Conservation (phyloP, 129 eudicot species). For the Ambrosia artemisiifolia region DNA sequence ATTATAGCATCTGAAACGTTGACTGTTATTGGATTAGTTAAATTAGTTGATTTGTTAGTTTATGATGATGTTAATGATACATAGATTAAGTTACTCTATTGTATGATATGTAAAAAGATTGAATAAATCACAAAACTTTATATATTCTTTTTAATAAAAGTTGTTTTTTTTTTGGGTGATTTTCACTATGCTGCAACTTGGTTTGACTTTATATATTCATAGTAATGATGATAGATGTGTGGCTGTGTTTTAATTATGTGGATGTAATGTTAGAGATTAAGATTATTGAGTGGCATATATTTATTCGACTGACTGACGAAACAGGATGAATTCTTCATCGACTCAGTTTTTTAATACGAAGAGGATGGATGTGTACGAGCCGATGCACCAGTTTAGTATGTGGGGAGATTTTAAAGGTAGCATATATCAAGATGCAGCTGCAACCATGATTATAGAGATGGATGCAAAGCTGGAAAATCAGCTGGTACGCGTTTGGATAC, state of each 20-base stretch:
- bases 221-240: background rate
- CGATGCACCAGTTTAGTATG: slow-evolving; percentile 74
- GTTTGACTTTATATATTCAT: background rate
- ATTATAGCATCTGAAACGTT: slow-evolving; percentile 14
- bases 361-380: slow-evolving; percentile 79
- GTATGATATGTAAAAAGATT: background rate
- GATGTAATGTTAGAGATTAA: slow-evolving; percentile 29
- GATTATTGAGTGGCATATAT: slow-evolving; percentile 30
- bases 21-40: slow-evolving; percentile 4
- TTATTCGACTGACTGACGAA: slow-evolving; percentile 28
- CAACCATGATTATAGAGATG: slow-evolving; percentile 55
- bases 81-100: slow-evolving; percentile 9
- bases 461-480: slow-evolving; percentile 63
- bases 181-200: background rate
- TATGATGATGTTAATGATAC: slow-evolving; percentile 12
- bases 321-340: slow-evolving; percentile 66
- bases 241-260: slow-evolving; percentile 15
- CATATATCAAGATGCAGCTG: slow-evolving; percentile 51
- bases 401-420: slow-evolving; percentile 86
- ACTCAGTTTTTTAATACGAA: slow-evolving; percentile 70
- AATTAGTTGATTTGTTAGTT: slow-evolving; percentile 10
- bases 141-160: background rate
- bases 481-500: slow-evolving; percentile 33
- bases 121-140: slow-evolving; percentile 11
- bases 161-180: slow-evolving; percentile 6